Percentiles rank a stretch among this genome's conserved stretches.
Conservation (phyloP, 805 yeast genomes). For the Monosporozyma servazzii region DNA sequence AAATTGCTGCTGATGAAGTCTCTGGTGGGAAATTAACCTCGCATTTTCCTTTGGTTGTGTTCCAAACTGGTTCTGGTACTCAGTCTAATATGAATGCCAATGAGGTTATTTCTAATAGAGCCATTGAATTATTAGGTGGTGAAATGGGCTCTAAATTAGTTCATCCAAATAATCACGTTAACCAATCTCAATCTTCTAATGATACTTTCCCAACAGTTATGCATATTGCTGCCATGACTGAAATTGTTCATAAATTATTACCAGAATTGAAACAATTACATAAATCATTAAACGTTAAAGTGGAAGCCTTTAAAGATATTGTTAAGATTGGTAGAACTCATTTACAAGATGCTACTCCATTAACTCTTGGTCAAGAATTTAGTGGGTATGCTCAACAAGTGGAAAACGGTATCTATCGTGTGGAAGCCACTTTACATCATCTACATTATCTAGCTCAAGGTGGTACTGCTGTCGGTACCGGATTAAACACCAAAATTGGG, state of each 20-base stretch:
- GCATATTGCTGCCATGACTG: constrained; percentile 97
- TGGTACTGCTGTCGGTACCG: constrained; percentile 99
- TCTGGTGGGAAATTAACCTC: constrained; percentile 82
- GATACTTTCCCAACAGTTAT: constrained; percentile 99
- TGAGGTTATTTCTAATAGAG: constrained; percentile 97
- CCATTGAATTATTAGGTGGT: constrained; percentile 93
- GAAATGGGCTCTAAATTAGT: constrained; percentile 83
- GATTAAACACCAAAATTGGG: constrained; percentile 88
- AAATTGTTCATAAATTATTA: constrained; percentile 62
- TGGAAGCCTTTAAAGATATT: constrained; percentile 77
- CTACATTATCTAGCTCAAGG: constrained; percentile 90
- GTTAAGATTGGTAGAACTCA: constrained; percentile 99
- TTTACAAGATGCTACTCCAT: constrained; percentile 96
- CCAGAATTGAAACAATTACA: constrained; percentile 76
- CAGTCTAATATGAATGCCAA: constrained; percentile 99
- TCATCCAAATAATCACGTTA: constrained; percentile 97
- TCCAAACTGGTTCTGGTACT: constrained; percentile 98
- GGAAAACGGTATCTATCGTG: constrained; percentile 81
- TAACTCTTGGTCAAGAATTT: constrained; percentile 96
- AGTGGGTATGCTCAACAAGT: constrained; percentile 93
- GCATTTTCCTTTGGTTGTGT: constrained; percentile 96
- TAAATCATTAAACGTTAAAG: constrained; percentile 66
- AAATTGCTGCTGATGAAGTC: constrained; percentile 92
- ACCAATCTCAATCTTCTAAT: constrained; percentile 97
- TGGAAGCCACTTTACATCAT: constrained; percentile 66